Conservation (phyloP, 2,329 filamentous ascomycete species). For the Niveomyces coronatus region DNA sequence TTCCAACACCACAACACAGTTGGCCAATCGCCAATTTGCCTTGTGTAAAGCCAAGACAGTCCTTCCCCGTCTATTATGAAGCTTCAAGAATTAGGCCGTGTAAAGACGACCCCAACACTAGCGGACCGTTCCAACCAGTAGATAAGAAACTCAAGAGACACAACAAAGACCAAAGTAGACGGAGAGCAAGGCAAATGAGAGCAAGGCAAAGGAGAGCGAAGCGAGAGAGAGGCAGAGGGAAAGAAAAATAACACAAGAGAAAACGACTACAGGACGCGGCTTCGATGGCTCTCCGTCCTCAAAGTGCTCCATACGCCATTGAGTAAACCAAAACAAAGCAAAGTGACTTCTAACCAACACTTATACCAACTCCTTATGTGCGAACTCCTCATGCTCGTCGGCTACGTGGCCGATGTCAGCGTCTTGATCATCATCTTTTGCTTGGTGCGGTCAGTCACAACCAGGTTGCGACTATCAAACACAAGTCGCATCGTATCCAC, state of each 20-base stretch:
- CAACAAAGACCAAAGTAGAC: no score
- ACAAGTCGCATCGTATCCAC: slow-evolving; percentile 65
- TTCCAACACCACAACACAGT: slow-evolving; percentile 10
- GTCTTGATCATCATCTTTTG: slow-evolving; percentile 66
- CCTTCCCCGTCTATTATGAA: slow-evolving; percentile 5
- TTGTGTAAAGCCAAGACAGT: slow-evolving; percentile 3
- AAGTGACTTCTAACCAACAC: no score
- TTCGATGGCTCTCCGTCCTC: no score
- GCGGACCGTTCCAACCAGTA: no score
- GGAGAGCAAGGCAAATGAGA: no score
- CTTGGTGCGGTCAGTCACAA: slow-evolving; percentile 59
- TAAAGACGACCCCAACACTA: no score
- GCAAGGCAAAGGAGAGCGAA: slow-evolving; percentile 2
- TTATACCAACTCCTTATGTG: background rate
- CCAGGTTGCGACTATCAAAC: slow-evolving; percentile 52
- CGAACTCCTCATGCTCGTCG: background rate
- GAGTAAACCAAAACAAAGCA: background rate
- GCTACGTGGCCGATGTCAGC: slow-evolving; percentile 35
- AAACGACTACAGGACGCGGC: no score
- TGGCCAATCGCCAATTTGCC: slow-evolving; percentile 3
- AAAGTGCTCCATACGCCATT: slow-evolving; percentile 3
- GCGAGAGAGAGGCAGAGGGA: background rate
- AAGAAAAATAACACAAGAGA: no score
- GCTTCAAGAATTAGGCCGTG: background rate
- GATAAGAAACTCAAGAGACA: no score